Evolutionary conservation across 306 rosid species (phyloP).

Genomic region (Lathyrus aphaca): DNA sequence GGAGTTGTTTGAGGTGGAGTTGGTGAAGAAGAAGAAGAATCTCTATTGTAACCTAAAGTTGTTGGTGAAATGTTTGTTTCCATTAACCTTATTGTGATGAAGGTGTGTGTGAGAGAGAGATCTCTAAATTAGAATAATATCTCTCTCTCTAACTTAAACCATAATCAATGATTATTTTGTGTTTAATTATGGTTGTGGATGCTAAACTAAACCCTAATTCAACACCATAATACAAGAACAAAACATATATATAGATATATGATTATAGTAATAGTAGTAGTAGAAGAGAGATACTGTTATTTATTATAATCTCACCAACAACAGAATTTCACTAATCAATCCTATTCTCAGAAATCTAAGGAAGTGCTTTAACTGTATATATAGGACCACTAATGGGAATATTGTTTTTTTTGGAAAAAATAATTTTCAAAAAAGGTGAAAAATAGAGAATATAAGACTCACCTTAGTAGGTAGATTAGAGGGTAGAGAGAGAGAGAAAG

Average conservation of each 20-base stretch:
- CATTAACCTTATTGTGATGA: constrained; percentile 20
- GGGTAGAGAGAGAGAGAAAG: not conserved
- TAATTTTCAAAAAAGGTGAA: not conserved
- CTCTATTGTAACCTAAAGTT: constrained; percentile 49
- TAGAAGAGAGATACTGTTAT: constrained; percentile 34
- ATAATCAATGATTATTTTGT: constrained; percentile 26
- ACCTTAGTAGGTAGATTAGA: constrained; percentile 38
- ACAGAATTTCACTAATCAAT: constrained; percentile 53
- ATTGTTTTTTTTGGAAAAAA: not conserved
- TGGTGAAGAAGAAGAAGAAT: constrained; percentile 53
- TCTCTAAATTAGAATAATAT: constrained; percentile 47
- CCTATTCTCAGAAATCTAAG: constrained; percentile 47
- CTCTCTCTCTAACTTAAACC: constrained; percentile 39
- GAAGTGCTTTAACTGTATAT: constrained; percentile 45
- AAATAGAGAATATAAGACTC: constrained; percentile 21
- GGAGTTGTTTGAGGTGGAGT: constrained; percentile 18
- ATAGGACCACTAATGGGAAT: constrained; percentile 25
- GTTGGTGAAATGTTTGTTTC: constrained; percentile 52
- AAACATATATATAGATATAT: constrained; percentile 43
- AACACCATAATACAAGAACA: constrained; percentile 25
- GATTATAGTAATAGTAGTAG: constrained; percentile 41
- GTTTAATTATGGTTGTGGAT: constrained; percentile 43
- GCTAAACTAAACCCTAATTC: constrained; percentile 46
- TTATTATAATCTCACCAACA: constrained; percentile 53
- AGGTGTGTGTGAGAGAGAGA: constrained; percentile 9